Conservation (phyloP, 805 yeast genomes). For the Sugiyamaella floridensis region DNA sequence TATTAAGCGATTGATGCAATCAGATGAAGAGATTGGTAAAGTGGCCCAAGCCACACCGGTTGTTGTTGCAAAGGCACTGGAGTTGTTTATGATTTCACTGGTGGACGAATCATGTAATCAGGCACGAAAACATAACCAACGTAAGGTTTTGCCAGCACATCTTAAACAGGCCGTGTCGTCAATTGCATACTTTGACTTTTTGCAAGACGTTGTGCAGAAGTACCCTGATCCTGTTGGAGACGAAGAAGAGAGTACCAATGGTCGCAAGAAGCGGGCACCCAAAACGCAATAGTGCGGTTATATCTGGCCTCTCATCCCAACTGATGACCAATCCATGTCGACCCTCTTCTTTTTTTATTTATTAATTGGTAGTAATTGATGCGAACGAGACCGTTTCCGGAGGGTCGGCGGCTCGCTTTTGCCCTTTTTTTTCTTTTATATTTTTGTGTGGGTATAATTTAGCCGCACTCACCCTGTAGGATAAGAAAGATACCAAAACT, state of each 20-base stretch:
- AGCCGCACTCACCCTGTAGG: no score
- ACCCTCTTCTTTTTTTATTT: no score
- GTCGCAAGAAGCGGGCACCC: slow-evolving; percentile 8
- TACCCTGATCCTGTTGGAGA: slow-evolving; percentile 41
- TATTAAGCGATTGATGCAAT: slow-evolving; percentile 92
- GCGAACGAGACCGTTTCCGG: no score
- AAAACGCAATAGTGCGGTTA: neutral
- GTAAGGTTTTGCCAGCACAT: slow-evolving; percentile 76
- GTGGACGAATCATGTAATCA: slow-evolving; percentile 77
- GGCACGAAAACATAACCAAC: slow-evolving; percentile 67
- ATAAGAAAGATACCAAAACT: no score
- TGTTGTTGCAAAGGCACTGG: slow-evolving; percentile 93
- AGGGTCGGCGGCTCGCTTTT: no score
- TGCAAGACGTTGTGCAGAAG: slow-evolving; percentile 66
- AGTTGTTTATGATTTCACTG: slow-evolving; percentile 80
- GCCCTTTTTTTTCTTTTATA: no score
- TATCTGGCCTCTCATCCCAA: no score
- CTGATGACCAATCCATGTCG: no score
- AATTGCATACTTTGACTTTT: slow-evolving; percentile 89
- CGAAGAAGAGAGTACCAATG: slow-evolving; percentile 7
- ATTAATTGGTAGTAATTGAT: no score
- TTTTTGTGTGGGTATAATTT: no score
- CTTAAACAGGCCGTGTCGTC: slow-evolving; percentile 74
- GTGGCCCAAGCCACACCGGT: slow-evolving; percentile 98
- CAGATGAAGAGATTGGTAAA: slow-evolving; percentile 97